Percentiles rank a stretch among this genome's conserved stretches.
phyloP scores from a whole-genome alignment of 2,329 filamentous ascomycete genomes.

The Exophiala sp. region DNA sequence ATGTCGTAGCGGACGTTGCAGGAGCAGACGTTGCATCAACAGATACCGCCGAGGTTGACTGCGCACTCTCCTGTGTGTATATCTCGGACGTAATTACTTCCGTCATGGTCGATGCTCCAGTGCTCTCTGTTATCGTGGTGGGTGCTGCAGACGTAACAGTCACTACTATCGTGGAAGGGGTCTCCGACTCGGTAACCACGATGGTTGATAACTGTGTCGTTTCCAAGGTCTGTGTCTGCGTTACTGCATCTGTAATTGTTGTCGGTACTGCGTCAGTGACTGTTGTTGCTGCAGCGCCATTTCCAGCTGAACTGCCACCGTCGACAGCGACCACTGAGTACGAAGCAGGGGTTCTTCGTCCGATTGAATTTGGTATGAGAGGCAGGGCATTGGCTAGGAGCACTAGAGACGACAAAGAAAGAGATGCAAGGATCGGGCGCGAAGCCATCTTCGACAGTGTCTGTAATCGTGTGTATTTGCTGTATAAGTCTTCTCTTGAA shows the following conservation, averaged over 20 bases:
- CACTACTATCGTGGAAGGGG: slow-evolving; percentile 26
- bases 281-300: slow-evolving; percentile 21
- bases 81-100: slow-evolving; percentile 7
- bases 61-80: too few relatives aligned
- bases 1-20: background rate
- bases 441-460: slow-evolving; percentile 14
- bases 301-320: slow-evolving; percentile 29
- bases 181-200: slow-evolving; percentile 23
- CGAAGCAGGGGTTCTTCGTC: slow-evolving; percentile 24
- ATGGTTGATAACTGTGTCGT: slow-evolving; percentile 32
- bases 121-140: slow-evolving; percentile 18
- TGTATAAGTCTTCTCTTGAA: background rate
- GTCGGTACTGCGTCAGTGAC: slow-evolving; percentile 24
- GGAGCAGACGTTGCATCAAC: too few relatives aligned
- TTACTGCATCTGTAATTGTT: slow-evolving; percentile 28
- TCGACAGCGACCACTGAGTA: slow-evolving; percentile 36
- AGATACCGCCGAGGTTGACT: too few relatives aligned
- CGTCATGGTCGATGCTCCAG: slow-evolving; percentile 11
- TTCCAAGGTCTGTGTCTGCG: slow-evolving; percentile 25
- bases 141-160: slow-evolving; percentile 20
- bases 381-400: slow-evolving; percentile 16
- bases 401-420: slow-evolving; percentile 13
- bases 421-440: background rate
- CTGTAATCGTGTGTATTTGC: background rate
- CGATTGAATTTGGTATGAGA: slow-evolving; percentile 8